Evolutionary conservation across 768 basidiomycete species (phyloP).

Genomic region (Mycena maculata): DNA sequence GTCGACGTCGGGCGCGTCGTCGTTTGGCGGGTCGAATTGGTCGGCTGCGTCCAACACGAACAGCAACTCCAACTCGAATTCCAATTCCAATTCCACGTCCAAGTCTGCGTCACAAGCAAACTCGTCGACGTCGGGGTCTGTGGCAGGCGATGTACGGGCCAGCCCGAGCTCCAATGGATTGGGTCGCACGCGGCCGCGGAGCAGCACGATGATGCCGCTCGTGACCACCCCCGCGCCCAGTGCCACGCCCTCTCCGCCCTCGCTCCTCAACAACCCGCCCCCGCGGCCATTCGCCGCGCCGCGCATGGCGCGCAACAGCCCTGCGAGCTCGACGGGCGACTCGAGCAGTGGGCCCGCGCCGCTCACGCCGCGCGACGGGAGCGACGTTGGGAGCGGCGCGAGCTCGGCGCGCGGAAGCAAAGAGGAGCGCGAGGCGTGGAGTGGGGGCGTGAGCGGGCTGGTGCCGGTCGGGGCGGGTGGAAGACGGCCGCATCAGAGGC

Average conservation of each 20-base stretch:
- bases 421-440: slow-evolving; percentile 40
- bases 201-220: slow-evolving; percentile 54
- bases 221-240: slow-evolving; percentile 28
- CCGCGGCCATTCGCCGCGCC: slow-evolving; percentile 66
- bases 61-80: slow-evolving; percentile 35
- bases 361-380: slow-evolving; percentile 82
- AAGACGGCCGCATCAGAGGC: slow-evolving; percentile 58
- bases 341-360: slow-evolving; percentile 84
- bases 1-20: slow-evolving; percentile 39
- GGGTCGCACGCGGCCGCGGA: slow-evolving; percentile 43
- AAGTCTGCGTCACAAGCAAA: slow-evolving; percentile 30
- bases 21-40: slow-evolving; percentile 10
- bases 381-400: slow-evolving; percentile 59
- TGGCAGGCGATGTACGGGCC: too few species aligned
- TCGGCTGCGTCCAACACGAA: slow-evolving; percentile 31
- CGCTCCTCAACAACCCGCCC: slow-evolving; percentile 43
- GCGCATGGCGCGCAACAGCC: slow-evolving; percentile 65
- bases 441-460: slow-evolving; percentile 51
- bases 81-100: slow-evolving; percentile 16
- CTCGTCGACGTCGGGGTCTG: neutral
- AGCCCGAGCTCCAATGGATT: neutral
- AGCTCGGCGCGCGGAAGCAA: slow-evolving; percentile 34
- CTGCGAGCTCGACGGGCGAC: slow-evolving; percentile 87
- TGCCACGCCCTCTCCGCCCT: slow-evolving; percentile 28
- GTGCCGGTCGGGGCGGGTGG: slow-evolving; percentile 25